Base-by-base conservation (phyloP, 2,329 filamentous ascomycete species). In the Emmonsia crescens region DNA sequence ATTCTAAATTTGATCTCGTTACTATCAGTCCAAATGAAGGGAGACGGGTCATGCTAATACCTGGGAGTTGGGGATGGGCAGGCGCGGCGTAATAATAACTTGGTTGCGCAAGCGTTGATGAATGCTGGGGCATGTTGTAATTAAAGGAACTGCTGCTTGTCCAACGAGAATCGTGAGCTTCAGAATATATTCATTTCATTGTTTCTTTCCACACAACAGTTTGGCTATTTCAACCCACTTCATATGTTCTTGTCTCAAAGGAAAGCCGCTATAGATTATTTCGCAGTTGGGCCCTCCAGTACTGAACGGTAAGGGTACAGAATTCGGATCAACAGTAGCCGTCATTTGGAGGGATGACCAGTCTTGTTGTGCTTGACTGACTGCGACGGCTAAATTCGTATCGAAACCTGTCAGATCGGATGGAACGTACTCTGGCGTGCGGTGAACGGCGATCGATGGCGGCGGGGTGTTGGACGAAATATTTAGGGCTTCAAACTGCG, bases 391-490 rank as follows among this genome's bases (percentile, higher is more conserved):
- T 48, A 60, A 27, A 56, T 57, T 60, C 29, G 46, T 14, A 55
- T 62, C 57, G 19, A 61, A 54, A 55, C 33, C 21, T 10, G 59
- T 62, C 10, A 55, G 48, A 36, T 60, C 52, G 48, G 36, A 61
- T 33, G 60, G 52, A 51, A 52, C 44, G 49, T 56, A 62, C n/a
- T 60, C 58, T 46, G 60, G 63, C 12, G 63, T 56, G 9, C 16
- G 56, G 40, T 46, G 56, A 51, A 60, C 55, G 24, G 59, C 33
- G 59, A 63, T 60, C 40, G 63, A 61, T 40, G 61, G 51, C 21
- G 63, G 58, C 51, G 60, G 60, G 36, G 63, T 61, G 51, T 49
- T 59, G 19, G 63, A 63, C 31, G 59, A 59, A 40, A 63, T 55
- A 27, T 55, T 59, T 14, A 64, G 56, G 59, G 55, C 60, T 44